Evolutionary conservation across 164 flowering plant species (phyloP).

Genomic region (Vitis amurensis): DNA sequence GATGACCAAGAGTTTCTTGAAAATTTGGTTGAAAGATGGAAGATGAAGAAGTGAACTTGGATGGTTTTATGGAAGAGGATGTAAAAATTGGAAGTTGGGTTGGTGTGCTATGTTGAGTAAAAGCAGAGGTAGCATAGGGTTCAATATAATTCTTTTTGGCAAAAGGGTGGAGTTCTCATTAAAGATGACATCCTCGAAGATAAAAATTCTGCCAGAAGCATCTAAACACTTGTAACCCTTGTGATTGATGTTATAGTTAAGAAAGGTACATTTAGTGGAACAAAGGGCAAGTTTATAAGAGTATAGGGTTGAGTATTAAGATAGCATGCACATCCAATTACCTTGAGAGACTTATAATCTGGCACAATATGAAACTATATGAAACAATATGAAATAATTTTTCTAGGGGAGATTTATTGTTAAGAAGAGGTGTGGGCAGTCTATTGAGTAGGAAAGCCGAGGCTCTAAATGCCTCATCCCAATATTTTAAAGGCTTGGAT

Average conservation of each 20-base stretch:
- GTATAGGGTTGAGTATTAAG: background rate
- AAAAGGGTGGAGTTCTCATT: background rate
- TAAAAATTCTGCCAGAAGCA: background rate
- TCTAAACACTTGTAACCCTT: background rate
- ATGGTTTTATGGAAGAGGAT: too few species aligned
- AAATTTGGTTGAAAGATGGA: too few species aligned
- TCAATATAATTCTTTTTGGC: background rate
- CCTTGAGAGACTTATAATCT: background rate
- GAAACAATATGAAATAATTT: background rate
- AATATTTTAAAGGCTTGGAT: background rate
- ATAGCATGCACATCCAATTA: background rate
- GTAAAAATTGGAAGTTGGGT: background rate
- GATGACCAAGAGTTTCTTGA: too few species aligned
- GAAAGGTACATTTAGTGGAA: background rate
- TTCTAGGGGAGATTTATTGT: background rate
- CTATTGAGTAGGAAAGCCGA: background rate
- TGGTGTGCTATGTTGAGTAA: background rate
- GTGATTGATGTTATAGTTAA: background rate
- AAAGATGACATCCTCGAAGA: background rate
- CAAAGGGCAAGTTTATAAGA: background rate
- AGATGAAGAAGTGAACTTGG: too few species aligned
- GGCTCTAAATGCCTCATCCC: background rate
- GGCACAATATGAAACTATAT: background rate
- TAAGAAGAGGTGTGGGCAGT: background rate
- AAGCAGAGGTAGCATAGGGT: background rate